Percentiles rank a stretch among this genome's conserved stretches.
phyloP scores from a whole-genome alignment of 768 basidiomycete species.

The Trametes cubensis region DNA sequence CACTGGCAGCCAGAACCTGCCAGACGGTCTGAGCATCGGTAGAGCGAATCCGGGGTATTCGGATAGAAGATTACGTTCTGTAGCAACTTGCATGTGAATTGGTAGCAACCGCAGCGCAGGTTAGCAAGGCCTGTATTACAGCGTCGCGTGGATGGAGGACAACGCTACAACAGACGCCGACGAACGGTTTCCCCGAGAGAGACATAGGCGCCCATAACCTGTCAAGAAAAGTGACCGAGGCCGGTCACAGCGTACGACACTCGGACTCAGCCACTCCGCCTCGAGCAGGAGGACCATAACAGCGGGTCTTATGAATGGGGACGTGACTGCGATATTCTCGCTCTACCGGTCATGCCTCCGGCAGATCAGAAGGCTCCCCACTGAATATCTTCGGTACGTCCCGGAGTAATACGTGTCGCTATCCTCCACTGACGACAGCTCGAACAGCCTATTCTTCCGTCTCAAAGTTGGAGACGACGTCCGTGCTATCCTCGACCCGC shows the following conservation, averaged over 20 bases:
- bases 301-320: slow-evolving; percentile 20
- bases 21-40: no score
- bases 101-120: slow-evolving; percentile 1
- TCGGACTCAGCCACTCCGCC: not conserved
- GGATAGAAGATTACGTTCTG: not conserved
- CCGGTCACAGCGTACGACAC: not conserved
- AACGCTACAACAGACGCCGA: not conserved
- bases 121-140: no score
- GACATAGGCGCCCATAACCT: slow-evolving; percentile 1
- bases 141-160: not conserved
- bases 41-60: not conserved
- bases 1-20: no score
- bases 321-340: slow-evolving; percentile 28
- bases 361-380: slow-evolving; percentile 47
- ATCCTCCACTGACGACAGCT: slow-evolving; percentile 11
- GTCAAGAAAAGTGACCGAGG: not conserved
- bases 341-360: slow-evolving; percentile 46
- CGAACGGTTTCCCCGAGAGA: slow-evolving; percentile 9
- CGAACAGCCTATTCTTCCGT: slow-evolving; percentile 62
- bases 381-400: slow-evolving; percentile 49
- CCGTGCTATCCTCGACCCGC: slow-evolving; percentile 46
- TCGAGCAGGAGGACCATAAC: not conserved
- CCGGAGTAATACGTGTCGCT: slow-evolving; percentile 10
- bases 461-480: slow-evolving; percentile 62
- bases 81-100: not conserved